Percentiles rank a stretch among this genome's conserved stretches.
phyloP scores from a whole-genome alignment of 306 rosid species.

The Geum urbanum region DNA sequence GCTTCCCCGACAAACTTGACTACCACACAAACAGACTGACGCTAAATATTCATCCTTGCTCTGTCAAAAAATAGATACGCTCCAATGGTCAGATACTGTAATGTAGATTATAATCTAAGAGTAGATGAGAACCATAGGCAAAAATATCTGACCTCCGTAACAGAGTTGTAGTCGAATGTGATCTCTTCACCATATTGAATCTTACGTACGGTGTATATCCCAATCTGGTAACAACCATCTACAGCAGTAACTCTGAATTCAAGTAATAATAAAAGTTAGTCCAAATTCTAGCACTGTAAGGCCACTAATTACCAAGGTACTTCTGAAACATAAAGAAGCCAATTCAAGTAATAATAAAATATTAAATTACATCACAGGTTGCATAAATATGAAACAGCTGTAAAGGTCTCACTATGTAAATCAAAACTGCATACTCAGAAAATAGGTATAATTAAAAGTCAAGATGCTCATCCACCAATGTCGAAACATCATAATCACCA shows the following conservation, averaged over 20 bases:
- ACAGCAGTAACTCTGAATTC: slow-evolving; percentile 90
- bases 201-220: slow-evolving; percentile 78
- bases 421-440: neutral
- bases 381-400: neutral
- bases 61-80: slow-evolving; percentile 37
- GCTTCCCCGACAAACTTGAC: slow-evolving; percentile 99
- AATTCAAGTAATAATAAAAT: too few species aligned
- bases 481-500: neutral
- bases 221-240: slow-evolving; percentile 92
- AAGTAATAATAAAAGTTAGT: neutral
- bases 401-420: neutral
- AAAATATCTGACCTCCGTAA: slow-evolving; percentile 80
- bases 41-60: slow-evolving; percentile 99
- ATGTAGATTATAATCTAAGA: neutral
- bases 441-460: neutral
- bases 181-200: slow-evolving; percentile 92
- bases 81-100: slow-evolving; percentile 19
- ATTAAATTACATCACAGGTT: too few species aligned
- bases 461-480: neutral
- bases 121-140: slow-evolving; percentile 10
- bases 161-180: slow-evolving; percentile 96
- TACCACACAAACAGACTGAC: slow-evolving; percentile 97
- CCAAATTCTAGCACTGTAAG: neutral
- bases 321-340: neutral
- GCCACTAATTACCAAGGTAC: neutral